These are phyloP conservation scores for Pseudogymnoascus sp. DNA, from an alignment of 2,329 filamentous ascomycete species.

Conservation along the genomic window DNA sequence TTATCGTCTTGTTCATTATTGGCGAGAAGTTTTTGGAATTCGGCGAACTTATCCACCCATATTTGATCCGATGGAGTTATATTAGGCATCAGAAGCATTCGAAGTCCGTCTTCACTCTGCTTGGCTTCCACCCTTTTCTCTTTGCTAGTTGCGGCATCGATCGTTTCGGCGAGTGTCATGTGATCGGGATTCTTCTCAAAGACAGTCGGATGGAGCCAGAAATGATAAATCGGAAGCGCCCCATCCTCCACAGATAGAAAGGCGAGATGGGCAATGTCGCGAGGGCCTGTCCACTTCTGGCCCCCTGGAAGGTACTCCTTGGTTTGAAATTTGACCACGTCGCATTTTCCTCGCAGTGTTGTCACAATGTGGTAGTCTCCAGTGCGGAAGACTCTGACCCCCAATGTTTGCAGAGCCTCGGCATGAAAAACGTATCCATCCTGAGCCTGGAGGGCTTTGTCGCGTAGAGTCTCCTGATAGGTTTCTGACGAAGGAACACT, in stretches of 20 bases:
- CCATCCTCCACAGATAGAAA: neutral
- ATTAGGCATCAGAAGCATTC: constrained; percentile 11
- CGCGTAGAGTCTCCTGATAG: neutral
- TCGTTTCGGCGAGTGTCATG: neutral
- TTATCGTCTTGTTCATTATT: neutral
- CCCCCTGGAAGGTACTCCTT: neutral
- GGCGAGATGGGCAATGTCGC: neutral
- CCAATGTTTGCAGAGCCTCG: neutral
- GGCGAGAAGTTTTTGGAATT: constrained; percentile 12
- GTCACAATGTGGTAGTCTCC: neutral
- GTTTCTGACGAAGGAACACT: neutral
- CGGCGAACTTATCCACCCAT: constrained; percentile 12
- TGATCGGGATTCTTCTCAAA: neutral
- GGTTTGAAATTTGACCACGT: constrained; percentile 5
- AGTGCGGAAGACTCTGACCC: constrained; percentile 1
- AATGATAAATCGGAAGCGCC: neutral
- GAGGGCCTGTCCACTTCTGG: neutral
- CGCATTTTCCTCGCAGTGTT: neutral
- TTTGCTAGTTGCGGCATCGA: neutral
- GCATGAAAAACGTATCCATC: constrained; percentile 8
- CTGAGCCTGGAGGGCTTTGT: neutral
- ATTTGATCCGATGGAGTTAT: constrained; percentile 17
- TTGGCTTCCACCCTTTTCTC: neutral
- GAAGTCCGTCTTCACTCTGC: neutral
- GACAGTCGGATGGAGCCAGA: neutral